A percentile compares a stretch with the other conserved stretches of the same genome.
Conservation (phyloP, 768 basidiomycete genomes). For the Hirschioporus abietinus region DNA sequence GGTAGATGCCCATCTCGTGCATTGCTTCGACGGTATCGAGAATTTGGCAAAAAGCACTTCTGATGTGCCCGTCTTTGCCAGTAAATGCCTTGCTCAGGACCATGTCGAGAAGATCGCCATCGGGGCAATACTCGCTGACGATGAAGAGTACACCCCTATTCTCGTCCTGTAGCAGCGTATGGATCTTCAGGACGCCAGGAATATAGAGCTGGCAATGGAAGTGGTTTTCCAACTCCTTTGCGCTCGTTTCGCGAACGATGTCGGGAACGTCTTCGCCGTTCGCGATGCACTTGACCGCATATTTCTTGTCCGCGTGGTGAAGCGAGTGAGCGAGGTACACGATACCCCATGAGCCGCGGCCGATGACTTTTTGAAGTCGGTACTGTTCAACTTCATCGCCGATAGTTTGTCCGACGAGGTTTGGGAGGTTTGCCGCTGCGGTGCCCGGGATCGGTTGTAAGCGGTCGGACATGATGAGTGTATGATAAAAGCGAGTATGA, state of each 20-base stretch:
- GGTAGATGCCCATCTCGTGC: conserved; percentile 40
- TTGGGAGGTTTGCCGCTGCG: neutral
- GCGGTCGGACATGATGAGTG: conserved; percentile 1
- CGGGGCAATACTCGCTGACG: conserved; percentile 16
- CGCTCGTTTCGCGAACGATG: neutral
- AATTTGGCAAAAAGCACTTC: conserved; percentile 39
- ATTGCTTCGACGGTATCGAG: conserved; percentile 42
- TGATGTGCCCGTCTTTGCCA: conserved; percentile 37
- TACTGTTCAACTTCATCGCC: neutral
- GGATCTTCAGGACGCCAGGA: neutral
- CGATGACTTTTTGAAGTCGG: neutral
- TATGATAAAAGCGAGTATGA: neutral
- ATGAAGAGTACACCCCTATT: neutral
- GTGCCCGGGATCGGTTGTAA: neutral
- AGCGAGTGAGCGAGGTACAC: conserved; percentile 2
- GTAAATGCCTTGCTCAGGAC: conserved; percentile 25
- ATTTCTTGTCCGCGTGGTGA: neutral
- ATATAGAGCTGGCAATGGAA: neutral
- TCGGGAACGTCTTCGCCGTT: neutral
- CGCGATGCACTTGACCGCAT: conserved; percentile 4
- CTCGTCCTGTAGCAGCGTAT: neutral
- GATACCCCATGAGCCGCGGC: conserved; percentile 3
- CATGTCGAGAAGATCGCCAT: conserved; percentile 41
- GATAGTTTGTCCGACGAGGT: conserved; percentile 5
- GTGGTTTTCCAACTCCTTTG: neutral